Conservation (phyloP, 2,329 filamentous ascomycete genomes). For the Beauveria pseudobassiana region DNA sequence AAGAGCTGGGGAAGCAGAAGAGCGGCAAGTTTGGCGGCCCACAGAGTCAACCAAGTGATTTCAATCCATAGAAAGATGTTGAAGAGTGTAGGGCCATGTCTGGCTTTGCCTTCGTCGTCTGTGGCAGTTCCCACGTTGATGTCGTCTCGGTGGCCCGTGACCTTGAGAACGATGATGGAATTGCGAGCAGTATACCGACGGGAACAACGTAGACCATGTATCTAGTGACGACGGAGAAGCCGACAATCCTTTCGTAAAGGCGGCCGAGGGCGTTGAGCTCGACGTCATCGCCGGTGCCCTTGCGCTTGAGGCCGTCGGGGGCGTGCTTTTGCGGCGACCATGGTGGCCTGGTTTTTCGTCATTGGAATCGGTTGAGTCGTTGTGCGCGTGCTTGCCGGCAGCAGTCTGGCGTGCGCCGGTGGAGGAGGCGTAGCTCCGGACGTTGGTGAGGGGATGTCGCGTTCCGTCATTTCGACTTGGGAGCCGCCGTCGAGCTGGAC, state of each 20-base stretch:
- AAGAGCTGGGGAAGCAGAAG: conserved; percentile 54
- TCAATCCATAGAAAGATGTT: conserved; percentile 63
- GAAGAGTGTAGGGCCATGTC: conserved; percentile 44
- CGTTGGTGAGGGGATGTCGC: conserved; percentile 44
- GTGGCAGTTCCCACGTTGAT: conserved; percentile 27
- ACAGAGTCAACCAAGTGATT: conserved; percentile 59
- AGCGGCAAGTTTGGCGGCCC: conserved; percentile 59
- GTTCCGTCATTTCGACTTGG: conserved; percentile 27
- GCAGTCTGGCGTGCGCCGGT: conserved; percentile 44
- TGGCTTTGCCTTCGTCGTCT: conserved; percentile 15
- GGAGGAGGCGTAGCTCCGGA: conserved; percentile 48
- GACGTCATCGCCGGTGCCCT: conserved; percentile 43
- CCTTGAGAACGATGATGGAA: conserved; percentile 49
- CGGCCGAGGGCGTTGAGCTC: conserved; percentile 58
- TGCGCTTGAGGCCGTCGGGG: conserved; percentile 30
- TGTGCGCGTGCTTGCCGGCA: conserved; percentile 26
- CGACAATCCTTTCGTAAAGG: conserved; percentile 56
- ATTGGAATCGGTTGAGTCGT: conserved; percentile 26
- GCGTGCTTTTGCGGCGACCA: conserved; percentile 45
- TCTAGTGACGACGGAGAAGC: conserved; percentile 55
- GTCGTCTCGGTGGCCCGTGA: conserved; percentile 33
- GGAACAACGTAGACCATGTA: conserved; percentile 64
- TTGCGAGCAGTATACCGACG: conserved; percentile 51
- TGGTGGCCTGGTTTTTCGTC: conserved; percentile 37
- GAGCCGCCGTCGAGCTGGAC: conserved; percentile 31